phyloP scores from a whole-genome alignment of 23 red algal genomes.

The Pyropia yezoensis region DNA sequence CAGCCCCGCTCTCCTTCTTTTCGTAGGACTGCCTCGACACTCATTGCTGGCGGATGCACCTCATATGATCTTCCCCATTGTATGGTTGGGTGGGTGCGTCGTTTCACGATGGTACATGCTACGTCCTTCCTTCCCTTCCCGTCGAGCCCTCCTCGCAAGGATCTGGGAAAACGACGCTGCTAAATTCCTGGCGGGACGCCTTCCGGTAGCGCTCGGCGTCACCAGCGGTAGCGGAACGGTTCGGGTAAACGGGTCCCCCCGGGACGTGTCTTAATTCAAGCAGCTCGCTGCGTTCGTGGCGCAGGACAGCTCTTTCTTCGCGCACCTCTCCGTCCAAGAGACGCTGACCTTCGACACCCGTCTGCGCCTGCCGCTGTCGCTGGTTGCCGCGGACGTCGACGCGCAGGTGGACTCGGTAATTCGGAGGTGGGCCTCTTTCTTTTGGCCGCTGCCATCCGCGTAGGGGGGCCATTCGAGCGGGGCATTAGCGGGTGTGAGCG shows the following conservation, averaged over 20 bases:
- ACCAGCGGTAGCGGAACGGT: constrained; percentile 50
- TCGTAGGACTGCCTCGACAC: no score
- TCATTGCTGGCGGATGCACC: no score
- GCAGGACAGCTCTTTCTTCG: constrained; percentile 86
- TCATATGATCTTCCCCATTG: no score
- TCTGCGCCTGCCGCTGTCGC: constrained; percentile 54
- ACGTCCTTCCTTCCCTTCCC: no score
- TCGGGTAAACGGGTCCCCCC: constrained; percentile 64
- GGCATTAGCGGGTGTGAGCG: constrained; percentile 90
- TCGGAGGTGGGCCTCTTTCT: constrained; percentile 60
- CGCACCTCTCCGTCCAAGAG: constrained; percentile 86
- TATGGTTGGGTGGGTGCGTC: no score
- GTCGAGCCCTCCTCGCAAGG: background rate
- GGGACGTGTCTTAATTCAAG: constrained; percentile 64
- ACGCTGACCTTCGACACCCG: constrained; percentile 66
- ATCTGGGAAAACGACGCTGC: constrained; percentile 78
- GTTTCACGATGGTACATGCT: no score
- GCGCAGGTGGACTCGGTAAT: constrained; percentile 50
- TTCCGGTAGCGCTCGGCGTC: constrained; percentile 35
- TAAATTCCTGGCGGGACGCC: constrained; percentile 86
- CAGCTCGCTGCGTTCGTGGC: constrained; percentile 47
- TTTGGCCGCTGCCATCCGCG: constrained; percentile 41
- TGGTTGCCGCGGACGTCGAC: constrained; percentile 44
- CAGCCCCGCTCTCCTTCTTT: no score
- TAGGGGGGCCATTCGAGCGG: constrained; percentile 67